phyloP scores from a whole-genome alignment of 2,329 filamentous ascomycete species.

The Alternaria gaisen region DNA sequence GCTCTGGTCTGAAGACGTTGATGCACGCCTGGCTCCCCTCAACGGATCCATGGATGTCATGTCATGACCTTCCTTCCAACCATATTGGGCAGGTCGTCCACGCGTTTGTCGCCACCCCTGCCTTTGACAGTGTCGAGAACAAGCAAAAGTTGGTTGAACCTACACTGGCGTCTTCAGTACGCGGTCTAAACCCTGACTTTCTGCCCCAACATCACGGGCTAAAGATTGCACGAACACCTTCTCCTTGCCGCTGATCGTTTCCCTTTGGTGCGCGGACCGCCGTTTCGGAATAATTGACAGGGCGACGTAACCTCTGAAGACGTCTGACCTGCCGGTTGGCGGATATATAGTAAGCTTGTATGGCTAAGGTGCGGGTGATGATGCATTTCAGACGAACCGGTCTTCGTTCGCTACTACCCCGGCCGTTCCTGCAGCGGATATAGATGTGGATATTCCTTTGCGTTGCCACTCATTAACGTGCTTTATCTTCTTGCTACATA shows the following conservation, averaged over 20 bases:
- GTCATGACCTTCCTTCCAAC: constrained; percentile 19
- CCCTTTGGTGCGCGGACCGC: constrained; percentile 30
- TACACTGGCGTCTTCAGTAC: constrained; percentile 17
- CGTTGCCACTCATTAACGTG: constrained; percentile 9
- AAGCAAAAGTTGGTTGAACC: constrained; percentile 31
- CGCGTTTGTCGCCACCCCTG: constrained; percentile 12
- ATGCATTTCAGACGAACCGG: constrained; percentile 23
- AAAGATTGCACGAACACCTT: constrained; percentile 31
- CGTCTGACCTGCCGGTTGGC: constrained; percentile 13
- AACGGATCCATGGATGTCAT: constrained; percentile 25
- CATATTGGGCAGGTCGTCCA: constrained; percentile 10
- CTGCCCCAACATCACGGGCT: constrained; percentile 21
- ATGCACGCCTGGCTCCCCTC: constrained; percentile 17
- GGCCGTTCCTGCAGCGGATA: constrained; percentile 22
- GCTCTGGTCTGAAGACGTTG: background rate
- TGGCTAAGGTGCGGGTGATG: constrained; percentile 20
- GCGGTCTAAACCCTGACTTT: background rate
- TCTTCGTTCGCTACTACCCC: constrained; percentile 19
- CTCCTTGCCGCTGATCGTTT: constrained; percentile 45
- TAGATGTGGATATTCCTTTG: constrained; percentile 14
- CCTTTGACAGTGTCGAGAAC: constrained; percentile 25
- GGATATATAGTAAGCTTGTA: constrained; percentile 32
- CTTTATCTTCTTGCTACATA: constrained; percentile 22
- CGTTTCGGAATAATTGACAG: constrained; percentile 37
- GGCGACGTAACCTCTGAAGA: constrained; percentile 8